A percentile compares a stretch with the other conserved stretches of the same genome.
Evolutionary conservation across 345 rosid species (phyloP).

Genomic region (Rhodomyrtus tomentosa): DNA sequence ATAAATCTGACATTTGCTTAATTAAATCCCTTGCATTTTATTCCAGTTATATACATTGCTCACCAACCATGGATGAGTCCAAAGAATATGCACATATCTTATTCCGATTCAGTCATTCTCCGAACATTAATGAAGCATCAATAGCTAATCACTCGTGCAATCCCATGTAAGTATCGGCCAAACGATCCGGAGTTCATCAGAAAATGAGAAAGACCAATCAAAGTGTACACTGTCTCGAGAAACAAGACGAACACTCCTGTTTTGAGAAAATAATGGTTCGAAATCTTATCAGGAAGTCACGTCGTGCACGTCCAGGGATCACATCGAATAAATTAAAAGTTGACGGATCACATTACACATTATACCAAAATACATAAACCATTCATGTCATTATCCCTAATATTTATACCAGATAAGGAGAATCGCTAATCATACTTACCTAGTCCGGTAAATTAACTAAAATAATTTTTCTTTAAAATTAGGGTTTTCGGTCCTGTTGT

Average conservation of each 20-base stretch:
- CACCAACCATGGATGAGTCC: background rate
- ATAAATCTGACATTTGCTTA: background rate
- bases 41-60: background rate
- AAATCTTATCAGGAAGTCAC: too few species aligned
- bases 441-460: too few species aligned
- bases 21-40: background rate
- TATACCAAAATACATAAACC: too few species aligned
- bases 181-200: background rate
- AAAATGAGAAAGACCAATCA: background rate
- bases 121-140: background rate
- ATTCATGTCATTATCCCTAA: too few species aligned
- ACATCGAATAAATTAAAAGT: too few species aligned
- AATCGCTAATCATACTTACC: too few species aligned
- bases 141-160: background rate
- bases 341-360: too few species aligned
- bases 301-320: too few species aligned
- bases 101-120: background rate
- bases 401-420: too few species aligned
- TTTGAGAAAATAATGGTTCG: background rate
- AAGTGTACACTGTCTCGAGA: background rate
- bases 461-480: too few species aligned
- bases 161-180: background rate
- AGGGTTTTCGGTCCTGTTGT: background rate
- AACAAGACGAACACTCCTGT: background rate
- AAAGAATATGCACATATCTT: background rate